Evolutionary conservation across 768 basidiomycete genomes (phyloP).

Genomic region (Suillus fuscotomentosus): DNA sequence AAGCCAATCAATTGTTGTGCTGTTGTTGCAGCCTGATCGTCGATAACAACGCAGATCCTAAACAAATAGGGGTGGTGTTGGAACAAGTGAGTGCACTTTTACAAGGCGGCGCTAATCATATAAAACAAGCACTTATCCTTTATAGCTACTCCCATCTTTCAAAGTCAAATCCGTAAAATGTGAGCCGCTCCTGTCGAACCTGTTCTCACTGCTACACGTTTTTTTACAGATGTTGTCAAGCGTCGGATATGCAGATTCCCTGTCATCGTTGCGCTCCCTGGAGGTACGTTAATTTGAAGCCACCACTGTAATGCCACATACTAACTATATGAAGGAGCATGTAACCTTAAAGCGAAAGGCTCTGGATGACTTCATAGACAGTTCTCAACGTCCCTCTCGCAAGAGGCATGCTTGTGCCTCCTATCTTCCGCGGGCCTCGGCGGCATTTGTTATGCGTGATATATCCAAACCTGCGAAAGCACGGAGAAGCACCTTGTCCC

Average conservation of each 20-base stretch:
- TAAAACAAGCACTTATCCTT: neutral
- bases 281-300: neutral
- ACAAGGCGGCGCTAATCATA: neutral
- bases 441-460: neutral
- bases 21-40: neutral
- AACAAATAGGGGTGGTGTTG: neutral
- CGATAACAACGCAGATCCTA: neutral
- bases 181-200: neutral
- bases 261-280: neutral
- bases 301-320: neutral
- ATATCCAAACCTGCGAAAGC: neutral
- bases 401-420: neutral
- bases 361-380: neutral
- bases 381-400: neutral
- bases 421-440: neutral
- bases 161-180: no score
- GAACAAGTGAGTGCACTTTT: neutral
- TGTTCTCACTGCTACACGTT: neutral
- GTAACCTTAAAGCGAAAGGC: neutral
- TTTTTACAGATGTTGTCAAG: neutral
- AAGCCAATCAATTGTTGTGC: neutral
- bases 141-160: neutral
- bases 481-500: neutral
- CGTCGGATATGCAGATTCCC: neutral
- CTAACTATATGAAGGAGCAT: neutral